Conservation (phyloP, 2,329 filamentous ascomycete species). For the Dothistroma septosporum region DNA sequence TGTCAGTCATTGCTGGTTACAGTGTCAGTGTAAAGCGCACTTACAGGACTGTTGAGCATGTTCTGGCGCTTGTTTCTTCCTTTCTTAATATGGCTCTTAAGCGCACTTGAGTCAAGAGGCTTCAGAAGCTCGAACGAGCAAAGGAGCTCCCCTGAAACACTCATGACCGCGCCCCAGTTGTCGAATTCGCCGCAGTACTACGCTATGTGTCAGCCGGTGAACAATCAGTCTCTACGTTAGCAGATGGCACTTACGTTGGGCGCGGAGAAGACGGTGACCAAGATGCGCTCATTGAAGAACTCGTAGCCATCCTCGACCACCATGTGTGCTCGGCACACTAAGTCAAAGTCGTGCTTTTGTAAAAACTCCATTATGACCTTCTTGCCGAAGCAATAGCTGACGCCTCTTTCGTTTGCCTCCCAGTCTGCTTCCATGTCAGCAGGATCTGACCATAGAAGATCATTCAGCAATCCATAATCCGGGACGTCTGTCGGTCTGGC, state of each 20-base stretch:
- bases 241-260: conserved; percentile 64
- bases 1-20: background rate
- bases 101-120: conserved; percentile 86
- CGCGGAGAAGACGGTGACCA: conserved; percentile 96
- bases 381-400: conserved; percentile 98
- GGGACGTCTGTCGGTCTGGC: conserved; percentile 93
- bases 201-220: background rate
- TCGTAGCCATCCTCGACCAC: conserved; percentile 99
- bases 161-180: conserved; percentile 99
- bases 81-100: conserved; percentile 99
- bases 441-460: conserved; percentile 94
- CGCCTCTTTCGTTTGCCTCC: conserved; percentile 94
- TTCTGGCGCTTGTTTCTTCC: conserved; percentile 89
- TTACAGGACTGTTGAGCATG: conserved; percentile 92
- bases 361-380: conserved; percentile 97
- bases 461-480: conserved; percentile 91
- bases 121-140: conserved; percentile 98
- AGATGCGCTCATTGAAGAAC: conserved; percentile 90
- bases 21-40: conserved; percentile 38
- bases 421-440: conserved; percentile 94
- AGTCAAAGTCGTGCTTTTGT: conserved; percentile 89
- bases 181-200: conserved; percentile 90
- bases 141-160: conserved; percentile 84
- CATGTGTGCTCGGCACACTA: conserved; percentile 97
- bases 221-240: background rate